These are phyloP conservation scores for Candida tropicalis DNA, from an alignment of 1,139 yeast species.

Conservation along the genomic window DNA sequence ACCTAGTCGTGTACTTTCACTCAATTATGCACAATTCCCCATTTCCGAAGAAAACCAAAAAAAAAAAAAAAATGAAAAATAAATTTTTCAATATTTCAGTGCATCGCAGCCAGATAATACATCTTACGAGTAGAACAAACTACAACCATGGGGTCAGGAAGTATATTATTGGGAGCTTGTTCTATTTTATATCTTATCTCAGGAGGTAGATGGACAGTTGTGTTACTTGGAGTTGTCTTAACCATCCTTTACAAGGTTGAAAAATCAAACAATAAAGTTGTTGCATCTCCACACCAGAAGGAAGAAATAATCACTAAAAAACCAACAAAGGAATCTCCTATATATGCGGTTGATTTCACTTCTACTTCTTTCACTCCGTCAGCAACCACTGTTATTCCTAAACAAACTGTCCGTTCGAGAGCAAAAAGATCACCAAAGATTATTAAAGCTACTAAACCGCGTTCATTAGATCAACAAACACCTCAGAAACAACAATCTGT, in stretches of 20 bases:
- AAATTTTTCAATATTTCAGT: not conserved
- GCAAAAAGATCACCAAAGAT: conserved; percentile 41
- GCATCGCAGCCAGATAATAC: conserved; percentile 5
- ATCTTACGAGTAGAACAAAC: not conserved
- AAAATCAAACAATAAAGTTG: conserved; percentile 7
- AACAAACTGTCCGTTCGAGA: conserved; percentile 22
- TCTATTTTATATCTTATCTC: conserved; percentile 19
- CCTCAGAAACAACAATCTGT: conserved; percentile 24
- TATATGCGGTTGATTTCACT: conserved; percentile 49
- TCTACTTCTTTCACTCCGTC: conserved; percentile 35
- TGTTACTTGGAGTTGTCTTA: conserved; percentile 16
- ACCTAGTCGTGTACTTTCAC: not conserved
- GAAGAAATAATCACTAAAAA: conserved; percentile 6
- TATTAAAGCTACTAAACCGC: conserved; percentile 38
- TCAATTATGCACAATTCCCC: not conserved
- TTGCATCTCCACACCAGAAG: conserved; percentile 1
- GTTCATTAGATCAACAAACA: conserved; percentile 9
- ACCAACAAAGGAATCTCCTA: conserved; percentile 28
- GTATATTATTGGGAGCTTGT: conserved; percentile 9
- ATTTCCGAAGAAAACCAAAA: not conserved
- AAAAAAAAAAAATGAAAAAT: not conserved
- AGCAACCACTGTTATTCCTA: conserved; percentile 26
- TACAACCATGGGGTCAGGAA: conserved; percentile 9
- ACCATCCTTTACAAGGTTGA: conserved; percentile 10
- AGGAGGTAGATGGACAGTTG: conserved; percentile 36